Base-by-base conservation (phyloP, 345 rosid species). In the Salix arbutifolia region DNA sequence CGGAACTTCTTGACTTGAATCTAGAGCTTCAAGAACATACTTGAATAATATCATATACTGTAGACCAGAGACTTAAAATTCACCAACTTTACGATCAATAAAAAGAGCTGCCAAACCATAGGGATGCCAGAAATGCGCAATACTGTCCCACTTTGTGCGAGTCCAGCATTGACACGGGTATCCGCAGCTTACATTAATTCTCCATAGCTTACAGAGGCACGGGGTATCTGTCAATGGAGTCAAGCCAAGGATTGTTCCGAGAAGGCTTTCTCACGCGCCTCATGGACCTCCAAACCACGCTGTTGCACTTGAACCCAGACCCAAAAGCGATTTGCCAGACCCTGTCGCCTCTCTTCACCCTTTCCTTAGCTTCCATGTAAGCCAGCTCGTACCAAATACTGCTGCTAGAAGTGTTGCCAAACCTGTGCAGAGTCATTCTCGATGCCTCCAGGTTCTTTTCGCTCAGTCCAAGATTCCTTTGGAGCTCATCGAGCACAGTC, bases 231-330 rank as follows among this genome's bases (percentile, higher is more conserved):
- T 90, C 87, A 79, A 87, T 31, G 73, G 89, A 86, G 23, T 88
- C 90, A 38, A 89, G 90, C 99, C 99, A 95, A 4, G 99, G 98
- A 76, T 77, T 90, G 66, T 77, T 86, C 80, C 82, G 82, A 0
- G 78, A 31, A 5, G 98, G 94, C 83, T 89, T 91, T 84, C 83
- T 85, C 21, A 89, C 87, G 21, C 93, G 88, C 37, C 84, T 82
- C 90, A 91, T 87, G 6, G 97, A 85, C 77, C 81, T 83, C 97
- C 96, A 95, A 18, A 95, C 99, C 68, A 91, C 79, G 68, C 96
- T 95, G 82, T 95, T 95, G 86, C 99, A 95, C 90, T 95, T 95
- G 48, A 95, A 93, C 30, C 99, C 97, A 0, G 97, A 93, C 35
- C 96, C 99, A 18, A 88, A 95, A 0, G 97, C 88, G 3, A 91